Base-by-base conservation (phyloP, 441 rosid genomes). In the Iberis amara region DNA sequence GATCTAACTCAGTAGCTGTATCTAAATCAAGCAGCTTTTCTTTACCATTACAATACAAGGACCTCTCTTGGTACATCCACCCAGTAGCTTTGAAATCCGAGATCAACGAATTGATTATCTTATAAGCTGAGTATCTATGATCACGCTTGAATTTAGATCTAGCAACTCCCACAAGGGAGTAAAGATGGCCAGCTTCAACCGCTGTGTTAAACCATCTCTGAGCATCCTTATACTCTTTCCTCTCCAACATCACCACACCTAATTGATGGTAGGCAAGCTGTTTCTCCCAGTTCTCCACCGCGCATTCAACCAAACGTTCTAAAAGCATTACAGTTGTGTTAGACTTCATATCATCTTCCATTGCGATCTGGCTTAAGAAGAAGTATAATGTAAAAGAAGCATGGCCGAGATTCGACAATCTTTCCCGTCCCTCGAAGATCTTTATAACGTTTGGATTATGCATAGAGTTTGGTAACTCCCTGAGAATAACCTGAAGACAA, bases 1-100 rank as follows among this genome's bases (percentile, higher is more conserved):
- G 97, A 73, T 92, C 97, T 66, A 89, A 63, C 39, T 77, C 77
- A 3, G 96, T 84, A 5, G 97, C 86, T 23, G 72, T 62, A 23
- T 69, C 77, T 76, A 92, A 66, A 79, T 92, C 99, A 59, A 68
- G 55, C 58, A 77, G 39, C 75, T 74, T 92, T 68, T 92, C 99
- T 59, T 68, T 81, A 59, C 90, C 96, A 31, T 62, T 65, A 61
- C 96, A 82, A 59, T 92, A 92, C 62, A 92, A 27, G n/a, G 97
- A 80, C 66, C 96, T 73, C 70, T 92, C 96, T 62, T 89, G 96
- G 69, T 83, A 75, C 88, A 92, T 81, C 99, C 99, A 92, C 15
- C 95, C 97, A 7, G 76, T 71, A 10, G 89, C 85, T 10, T 50
- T 70, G 69, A 78, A 33, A 67, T 73, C 79, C 0, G 82, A 76